Evolutionary conservation across 192 early-diverging fungal species (phyloP).

Genomic region (Tieghemiomyces parasiticus): DNA sequence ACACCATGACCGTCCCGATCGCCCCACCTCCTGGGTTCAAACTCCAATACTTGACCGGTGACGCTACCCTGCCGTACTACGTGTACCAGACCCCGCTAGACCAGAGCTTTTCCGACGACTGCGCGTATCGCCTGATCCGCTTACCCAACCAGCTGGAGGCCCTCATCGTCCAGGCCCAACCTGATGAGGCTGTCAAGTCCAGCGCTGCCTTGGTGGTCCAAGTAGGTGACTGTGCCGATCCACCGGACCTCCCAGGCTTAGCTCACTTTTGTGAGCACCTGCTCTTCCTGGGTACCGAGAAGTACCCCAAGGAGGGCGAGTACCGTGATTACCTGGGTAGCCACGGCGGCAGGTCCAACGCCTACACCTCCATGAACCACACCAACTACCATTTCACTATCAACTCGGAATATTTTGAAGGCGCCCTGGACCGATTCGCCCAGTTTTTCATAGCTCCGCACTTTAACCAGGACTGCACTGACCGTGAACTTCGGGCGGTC

Average conservation of each 20-base stretch:
- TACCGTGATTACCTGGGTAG: constrained; percentile 22
- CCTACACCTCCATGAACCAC: constrained; percentile 12
- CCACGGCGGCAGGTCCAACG: constrained; percentile 21
- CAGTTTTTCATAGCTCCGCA: constrained; percentile 91
- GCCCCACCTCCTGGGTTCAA: background rate
- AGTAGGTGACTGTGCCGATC: constrained; percentile 42
- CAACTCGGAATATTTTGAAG: constrained; percentile 35
- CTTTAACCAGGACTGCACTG: constrained; percentile 74
- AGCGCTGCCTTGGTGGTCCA: constrained; percentile 40
- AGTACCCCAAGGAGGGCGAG: constrained; percentile 54
- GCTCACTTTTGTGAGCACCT: constrained; percentile 61
- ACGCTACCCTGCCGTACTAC: constrained; percentile 13
- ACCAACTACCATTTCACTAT: constrained; percentile 19
- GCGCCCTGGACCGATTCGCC: constrained; percentile 61
- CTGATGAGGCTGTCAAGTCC: constrained; percentile 32
- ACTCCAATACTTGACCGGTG: background rate
- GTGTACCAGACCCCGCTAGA: constrained; percentile 21
- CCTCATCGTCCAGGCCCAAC: constrained; percentile 35
- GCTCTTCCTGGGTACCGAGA: constrained; percentile 43
- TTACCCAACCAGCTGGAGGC: constrained; percentile 41
- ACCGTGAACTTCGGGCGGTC: constrained; percentile 85
- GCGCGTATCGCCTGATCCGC: constrained; percentile 36
- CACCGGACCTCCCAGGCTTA: constrained; percentile 38
- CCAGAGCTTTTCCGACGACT: constrained; percentile 38
- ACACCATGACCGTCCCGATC: too few relatives aligned